Percentiles rank a stretch among this genome's conserved stretches.
phyloP scores from a whole-genome alignment of 2,329 filamentous ascomycete genomes.

The Xylariaceae sp. region DNA sequence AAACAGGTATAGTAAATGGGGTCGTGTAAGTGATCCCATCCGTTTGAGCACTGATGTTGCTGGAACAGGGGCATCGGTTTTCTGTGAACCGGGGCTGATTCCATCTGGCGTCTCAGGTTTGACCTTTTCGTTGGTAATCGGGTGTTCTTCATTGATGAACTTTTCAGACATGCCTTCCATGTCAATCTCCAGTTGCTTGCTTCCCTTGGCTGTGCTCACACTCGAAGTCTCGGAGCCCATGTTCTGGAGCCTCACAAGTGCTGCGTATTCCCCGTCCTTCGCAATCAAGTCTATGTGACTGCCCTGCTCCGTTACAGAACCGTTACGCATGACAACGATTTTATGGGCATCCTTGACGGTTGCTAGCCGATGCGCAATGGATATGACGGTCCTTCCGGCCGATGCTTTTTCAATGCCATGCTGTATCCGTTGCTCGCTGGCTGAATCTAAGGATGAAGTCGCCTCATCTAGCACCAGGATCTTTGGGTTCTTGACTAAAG shows the following conservation, averaged over 20 bases:
- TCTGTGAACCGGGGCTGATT: constrained; percentile 6
- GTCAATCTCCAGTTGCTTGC: constrained; percentile 34
- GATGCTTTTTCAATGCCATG: constrained; percentile 32
- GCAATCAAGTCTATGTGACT: constrained; percentile 55
- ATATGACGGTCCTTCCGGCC: constrained; percentile 55
- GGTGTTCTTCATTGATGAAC: constrained; percentile 13
- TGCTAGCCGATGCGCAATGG: constrained; percentile 60
- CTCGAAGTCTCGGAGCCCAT: constrained; percentile 33
- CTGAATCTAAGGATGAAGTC: constrained; percentile 47
- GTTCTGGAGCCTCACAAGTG: constrained; percentile 29
- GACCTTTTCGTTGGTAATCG: constrained; percentile 4
- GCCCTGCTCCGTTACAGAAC: constrained; percentile 58
- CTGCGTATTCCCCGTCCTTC: constrained; percentile 29
- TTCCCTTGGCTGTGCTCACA: constrained; percentile 26
- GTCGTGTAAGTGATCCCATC: constrained; percentile 35
- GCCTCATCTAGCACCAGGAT: constrained; percentile 49
- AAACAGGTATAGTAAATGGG: constrained; percentile 36
- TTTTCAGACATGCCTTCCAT: constrained; percentile 23
- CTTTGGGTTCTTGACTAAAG: constrained; percentile 42
- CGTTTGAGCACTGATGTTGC: constrained; percentile 37
- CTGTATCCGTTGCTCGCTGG: constrained; percentile 44
- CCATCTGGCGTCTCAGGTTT: constrained; percentile 11
- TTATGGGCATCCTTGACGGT: constrained; percentile 60
- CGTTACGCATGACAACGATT: constrained; percentile 61
- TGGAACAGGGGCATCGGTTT: constrained; percentile 20